Percentiles rank a stretch among this genome's conserved stretches.
These are phyloP conservation scores for Zelopaecilomyces penicillatus DNA, from an alignment of 2,329 filamentous ascomycete genomes.

Conservation along the genomic window DNA sequence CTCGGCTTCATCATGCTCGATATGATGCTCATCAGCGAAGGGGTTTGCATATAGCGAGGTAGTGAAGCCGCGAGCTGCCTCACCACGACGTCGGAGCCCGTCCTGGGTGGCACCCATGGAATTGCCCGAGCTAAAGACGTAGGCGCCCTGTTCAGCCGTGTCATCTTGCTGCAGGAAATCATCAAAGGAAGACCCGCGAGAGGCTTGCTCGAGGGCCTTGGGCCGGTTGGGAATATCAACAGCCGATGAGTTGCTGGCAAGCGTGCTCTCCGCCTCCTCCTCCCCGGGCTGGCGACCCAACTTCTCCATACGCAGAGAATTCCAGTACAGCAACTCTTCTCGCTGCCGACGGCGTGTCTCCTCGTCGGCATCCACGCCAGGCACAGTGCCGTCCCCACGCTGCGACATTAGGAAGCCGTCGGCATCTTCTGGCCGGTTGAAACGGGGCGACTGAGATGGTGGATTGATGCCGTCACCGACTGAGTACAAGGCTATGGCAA, in stretches of 20 bases:
- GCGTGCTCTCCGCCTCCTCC: too few relatives aligned
- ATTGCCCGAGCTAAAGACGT: conserved; percentile 49
- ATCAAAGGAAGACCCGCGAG: conserved; percentile 44
- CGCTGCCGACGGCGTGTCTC: conserved; percentile 52
- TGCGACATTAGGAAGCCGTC: conserved; percentile 52
- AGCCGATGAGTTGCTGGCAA: too few relatives aligned
- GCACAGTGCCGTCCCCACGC: conserved; percentile 30
- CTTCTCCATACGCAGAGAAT: conserved; percentile 44
- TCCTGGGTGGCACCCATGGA: conserved; percentile 32
- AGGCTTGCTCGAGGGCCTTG: background rate
- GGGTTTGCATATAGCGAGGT: conserved; percentile 47
- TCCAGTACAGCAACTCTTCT: conserved; percentile 60
- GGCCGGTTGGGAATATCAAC: too few relatives aligned
- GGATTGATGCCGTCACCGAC: conserved; percentile 50
- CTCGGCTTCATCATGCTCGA: conserved; percentile 39
- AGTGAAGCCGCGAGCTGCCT: conserved; percentile 37
- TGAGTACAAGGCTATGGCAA: conserved; percentile 51
- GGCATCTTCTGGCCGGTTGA: conserved; percentile 59
- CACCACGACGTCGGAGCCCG: conserved; percentile 41
- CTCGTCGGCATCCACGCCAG: conserved; percentile 53
- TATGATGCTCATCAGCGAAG: conserved; percentile 49
- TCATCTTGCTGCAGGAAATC: conserved; percentile 48
- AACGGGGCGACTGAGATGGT: conserved; percentile 42
- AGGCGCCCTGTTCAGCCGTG: conserved; percentile 45
- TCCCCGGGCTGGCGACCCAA: conserved; percentile 1